Evolutionary conservation across 1,284 basidiomycete genomes (phyloP).

Genomic region (Apiotrichum montevideense): DNA sequence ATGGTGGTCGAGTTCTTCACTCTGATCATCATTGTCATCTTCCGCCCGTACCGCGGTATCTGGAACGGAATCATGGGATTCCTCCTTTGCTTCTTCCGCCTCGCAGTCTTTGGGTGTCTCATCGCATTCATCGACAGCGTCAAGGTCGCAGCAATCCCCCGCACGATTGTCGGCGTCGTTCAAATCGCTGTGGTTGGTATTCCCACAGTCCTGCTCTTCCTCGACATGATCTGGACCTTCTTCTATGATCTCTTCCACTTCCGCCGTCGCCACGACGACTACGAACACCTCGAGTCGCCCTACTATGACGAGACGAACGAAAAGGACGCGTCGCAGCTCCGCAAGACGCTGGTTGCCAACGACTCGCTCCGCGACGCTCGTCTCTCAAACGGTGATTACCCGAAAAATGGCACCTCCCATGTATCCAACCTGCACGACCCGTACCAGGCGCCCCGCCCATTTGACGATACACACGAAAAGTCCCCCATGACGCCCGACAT

Average conservation of each 20-base stretch:
- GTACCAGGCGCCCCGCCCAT: no score
- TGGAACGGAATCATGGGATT: slow-evolving; percentile 45
- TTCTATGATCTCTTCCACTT: slow-evolving; percentile 30
- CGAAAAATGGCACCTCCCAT: no score
- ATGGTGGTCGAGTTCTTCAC: slow-evolving; percentile 62
- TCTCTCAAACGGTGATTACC: no score
- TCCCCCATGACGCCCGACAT: not conserved
- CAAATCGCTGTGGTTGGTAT: slow-evolving; percentile 44
- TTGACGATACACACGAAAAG: not conserved
- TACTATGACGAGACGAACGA: slow-evolving; percentile 2
- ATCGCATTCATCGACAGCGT: slow-evolving; percentile 44
- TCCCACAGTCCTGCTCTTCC: slow-evolving; percentile 54
- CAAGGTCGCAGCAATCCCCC: slow-evolving; percentile 33
- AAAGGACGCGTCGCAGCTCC: not conserved
- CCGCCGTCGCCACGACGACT: slow-evolving; percentile 40
- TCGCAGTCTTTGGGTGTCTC: slow-evolving; percentile 42
- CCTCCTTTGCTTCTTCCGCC: slow-evolving; percentile 32
- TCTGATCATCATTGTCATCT: slow-evolving; percentile 54
- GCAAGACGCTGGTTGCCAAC: not conserved
- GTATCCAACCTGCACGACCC: no score
- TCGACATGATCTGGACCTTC: slow-evolving; percentile 77
- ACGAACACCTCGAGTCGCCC: slow-evolving; percentile 33
- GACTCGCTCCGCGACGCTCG: not conserved
- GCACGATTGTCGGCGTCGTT: slow-evolving; percentile 45
- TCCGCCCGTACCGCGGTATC: slow-evolving; percentile 48